A percentile compares a stretch with the other conserved stretches of the same genome.
phyloP scores from a whole-genome alignment of 192 early-diverging fungal species.

The Backusella tuberculispora region DNA sequence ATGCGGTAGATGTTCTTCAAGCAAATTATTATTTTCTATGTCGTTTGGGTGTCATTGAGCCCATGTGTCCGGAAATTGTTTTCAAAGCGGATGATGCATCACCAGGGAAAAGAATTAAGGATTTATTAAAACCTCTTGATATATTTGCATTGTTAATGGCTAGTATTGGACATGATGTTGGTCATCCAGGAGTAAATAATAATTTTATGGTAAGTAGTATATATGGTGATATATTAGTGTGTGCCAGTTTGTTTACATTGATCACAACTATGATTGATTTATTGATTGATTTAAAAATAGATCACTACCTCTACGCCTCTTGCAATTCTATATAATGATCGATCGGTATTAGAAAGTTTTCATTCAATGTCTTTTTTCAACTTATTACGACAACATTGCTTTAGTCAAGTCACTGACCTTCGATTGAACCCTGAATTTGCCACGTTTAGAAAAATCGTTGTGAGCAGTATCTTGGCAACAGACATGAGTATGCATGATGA shows the following conservation, averaged over 20 bases:
- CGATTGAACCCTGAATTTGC: conserved; percentile 5
- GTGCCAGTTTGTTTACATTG: background rate
- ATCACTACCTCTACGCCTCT: conserved; percentile 77
- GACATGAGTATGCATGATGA: conserved; percentile 85
- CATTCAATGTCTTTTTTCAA: conserved; percentile 81
- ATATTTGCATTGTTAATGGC: conserved; percentile 75
- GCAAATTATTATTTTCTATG: conserved; percentile 84
- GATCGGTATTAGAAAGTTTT: conserved; percentile 96
- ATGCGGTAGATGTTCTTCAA: conserved; percentile 94
- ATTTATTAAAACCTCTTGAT: conserved; percentile 57
- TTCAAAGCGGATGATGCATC: background rate
- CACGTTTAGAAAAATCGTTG: conserved; percentile 66
- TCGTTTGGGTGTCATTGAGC: conserved; percentile 56
- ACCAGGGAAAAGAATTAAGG: conserved; percentile 27
- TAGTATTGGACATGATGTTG: conserved; percentile 80
- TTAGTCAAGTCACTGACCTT: conserved; percentile 9
- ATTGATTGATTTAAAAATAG: conserved; percentile 27
- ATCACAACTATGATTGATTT: background rate
- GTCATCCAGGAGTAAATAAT: conserved; percentile 96
- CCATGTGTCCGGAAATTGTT: background rate
- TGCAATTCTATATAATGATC: conserved; percentile 91
- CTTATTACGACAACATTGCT: conserved; percentile 56
- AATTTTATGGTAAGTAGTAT: conserved; percentile 72
- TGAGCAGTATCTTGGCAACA: conserved; percentile 77
- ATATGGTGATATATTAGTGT: background rate